Percentiles rank a stretch among this genome's conserved stretches.
Conservation (phyloP, 495 filamentous ascomycete species). For the Chaetomium cochliodes region DNA sequence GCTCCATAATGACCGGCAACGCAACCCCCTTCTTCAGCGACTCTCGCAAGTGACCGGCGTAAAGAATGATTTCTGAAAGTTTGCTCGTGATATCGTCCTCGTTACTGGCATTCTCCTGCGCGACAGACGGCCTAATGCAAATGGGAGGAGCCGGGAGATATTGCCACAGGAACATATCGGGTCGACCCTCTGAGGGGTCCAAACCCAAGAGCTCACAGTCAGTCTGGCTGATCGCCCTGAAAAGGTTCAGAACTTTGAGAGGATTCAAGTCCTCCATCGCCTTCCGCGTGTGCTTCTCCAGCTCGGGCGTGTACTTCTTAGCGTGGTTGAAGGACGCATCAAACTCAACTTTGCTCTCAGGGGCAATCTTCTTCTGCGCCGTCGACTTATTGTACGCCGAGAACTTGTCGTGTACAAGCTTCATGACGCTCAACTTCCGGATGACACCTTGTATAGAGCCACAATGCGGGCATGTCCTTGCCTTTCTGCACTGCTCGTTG, state of each 20-base stretch:
- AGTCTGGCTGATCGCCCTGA: conserved; percentile 75
- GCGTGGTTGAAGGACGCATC: conserved; percentile 79
- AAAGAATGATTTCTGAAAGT: conserved; percentile 86
- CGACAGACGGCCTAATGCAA: conserved; percentile 88
- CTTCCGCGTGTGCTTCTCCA: conserved; percentile 88
- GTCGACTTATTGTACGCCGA: conserved; percentile 81
- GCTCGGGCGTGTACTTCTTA: conserved; percentile 67
- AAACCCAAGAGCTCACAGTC: conserved; percentile 92
- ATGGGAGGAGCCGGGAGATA: conserved; percentile 91
- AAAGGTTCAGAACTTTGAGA: conserved; percentile 81
- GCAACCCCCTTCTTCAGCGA: conserved; percentile 77
- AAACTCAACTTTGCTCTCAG: conserved; percentile 74
- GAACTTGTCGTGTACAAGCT: conserved; percentile 92
- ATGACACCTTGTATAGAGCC: conserved; percentile 80
- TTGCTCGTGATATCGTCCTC: conserved; percentile 97
- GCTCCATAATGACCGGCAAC: conserved; percentile 89
- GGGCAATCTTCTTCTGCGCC: conserved; percentile 75
- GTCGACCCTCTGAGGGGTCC: conserved; percentile 79
- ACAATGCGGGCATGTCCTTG: conserved; percentile 72
- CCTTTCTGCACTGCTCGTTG: conserved; percentile 83
- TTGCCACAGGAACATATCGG: conserved; percentile 98
- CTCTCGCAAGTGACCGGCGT: conserved; percentile 77
- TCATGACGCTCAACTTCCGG: conserved; percentile 81
- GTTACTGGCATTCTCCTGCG: conserved; percentile 84
- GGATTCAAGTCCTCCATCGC: conserved; percentile 94